Conservation (phyloP, 805 yeast species). For the Candida maris region DNA sequence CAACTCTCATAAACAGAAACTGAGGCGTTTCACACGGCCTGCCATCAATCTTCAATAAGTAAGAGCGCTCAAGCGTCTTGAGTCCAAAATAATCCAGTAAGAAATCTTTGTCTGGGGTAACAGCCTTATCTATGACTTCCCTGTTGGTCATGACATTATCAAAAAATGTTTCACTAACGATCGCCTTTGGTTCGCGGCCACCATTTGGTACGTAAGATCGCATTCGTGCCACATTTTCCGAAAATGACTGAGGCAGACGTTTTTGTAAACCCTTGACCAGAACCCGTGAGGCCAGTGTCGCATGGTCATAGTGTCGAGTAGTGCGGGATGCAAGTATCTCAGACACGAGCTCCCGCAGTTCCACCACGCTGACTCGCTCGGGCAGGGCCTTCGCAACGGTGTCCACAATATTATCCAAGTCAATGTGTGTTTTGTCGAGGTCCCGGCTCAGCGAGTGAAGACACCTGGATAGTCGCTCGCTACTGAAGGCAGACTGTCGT, state of each 20-base stretch:
- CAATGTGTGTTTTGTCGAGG: conserved; percentile 40
- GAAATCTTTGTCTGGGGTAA: conserved; percentile 71
- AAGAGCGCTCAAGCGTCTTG: conserved; percentile 87
- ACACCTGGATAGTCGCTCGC: conserved; percentile 6
- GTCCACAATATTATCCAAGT: conserved; percentile 43
- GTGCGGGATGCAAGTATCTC: conserved; percentile 95
- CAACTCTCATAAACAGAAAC: conserved; percentile 83
- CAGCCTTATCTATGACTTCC: conserved; percentile 62
- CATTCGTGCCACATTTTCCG: conserved; percentile 64
- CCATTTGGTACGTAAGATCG: conserved; percentile 70
- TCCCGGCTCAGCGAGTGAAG: conserved; percentile 24
- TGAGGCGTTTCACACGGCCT: conserved; percentile 88
- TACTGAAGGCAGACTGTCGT: conserved; percentile 10
- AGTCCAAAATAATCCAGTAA: conserved; percentile 82
- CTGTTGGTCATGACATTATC: conserved; percentile 55
- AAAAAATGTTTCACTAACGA: conserved; percentile 60
- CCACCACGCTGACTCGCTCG: conserved; percentile 42
- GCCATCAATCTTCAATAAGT: conserved; percentile 63
- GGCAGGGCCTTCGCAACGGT: conserved; percentile 49
- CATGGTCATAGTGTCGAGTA: conserved; percentile 91
- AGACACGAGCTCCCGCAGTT: conserved; percentile 54
- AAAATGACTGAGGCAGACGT: conserved; percentile 73
- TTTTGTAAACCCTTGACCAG: conserved; percentile 82
- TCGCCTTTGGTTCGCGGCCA: conserved; percentile 55
- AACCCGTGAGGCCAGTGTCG: conserved; percentile 85